Percentiles rank a stretch among this genome's conserved stretches.
phyloP scores from a whole-genome alignment of 1,284 basidiomycete genomes.

The Phlebopus sp. region DNA sequence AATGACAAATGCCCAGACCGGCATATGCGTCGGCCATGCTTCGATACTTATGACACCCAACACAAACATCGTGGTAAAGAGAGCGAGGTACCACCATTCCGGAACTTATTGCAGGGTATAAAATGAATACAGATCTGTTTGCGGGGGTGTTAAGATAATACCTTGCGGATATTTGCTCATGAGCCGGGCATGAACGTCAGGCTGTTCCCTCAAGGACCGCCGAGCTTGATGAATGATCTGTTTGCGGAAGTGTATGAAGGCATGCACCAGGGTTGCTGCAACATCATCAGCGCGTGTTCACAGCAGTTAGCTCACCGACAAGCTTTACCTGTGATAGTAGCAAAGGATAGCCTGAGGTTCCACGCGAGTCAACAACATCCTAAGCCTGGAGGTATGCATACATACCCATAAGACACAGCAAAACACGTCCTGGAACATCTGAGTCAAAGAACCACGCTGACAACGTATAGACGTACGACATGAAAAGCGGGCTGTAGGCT shows the following conservation, averaged over 20 bases:
- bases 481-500: conserved; percentile 67
- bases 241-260: conserved; percentile 61
- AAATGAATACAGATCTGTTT: background rate
- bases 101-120: conserved; percentile 18
- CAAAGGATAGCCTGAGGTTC: conserved; percentile 47
- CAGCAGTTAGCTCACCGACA: background rate
- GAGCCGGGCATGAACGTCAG: conserved; percentile 66
- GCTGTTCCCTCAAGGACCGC: conserved; percentile 51
- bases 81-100: conserved; percentile 32
- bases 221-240: conserved; percentile 52
- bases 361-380: background rate
- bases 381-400: conserved; percentile 2
- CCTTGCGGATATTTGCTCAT: conserved; percentile 64
- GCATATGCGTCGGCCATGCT: conserved; percentile 54
- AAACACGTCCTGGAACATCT: conserved; percentile 42
- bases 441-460: background rate
- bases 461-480: conserved; percentile 39
- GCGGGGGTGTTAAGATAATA: conserved; percentile 3
- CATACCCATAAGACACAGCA: conserved; percentile 47
- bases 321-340: conserved; percentile 47
- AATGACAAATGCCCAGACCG: conserved; percentile 50
- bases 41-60: conserved; percentile 60
- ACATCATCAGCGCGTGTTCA: background rate
- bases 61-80: conserved; percentile 41
- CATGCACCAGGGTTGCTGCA: conserved; percentile 60